phyloP scores from a whole-genome alignment of 768 basidiomycete genomes.

The Mycena galopus region DNA sequence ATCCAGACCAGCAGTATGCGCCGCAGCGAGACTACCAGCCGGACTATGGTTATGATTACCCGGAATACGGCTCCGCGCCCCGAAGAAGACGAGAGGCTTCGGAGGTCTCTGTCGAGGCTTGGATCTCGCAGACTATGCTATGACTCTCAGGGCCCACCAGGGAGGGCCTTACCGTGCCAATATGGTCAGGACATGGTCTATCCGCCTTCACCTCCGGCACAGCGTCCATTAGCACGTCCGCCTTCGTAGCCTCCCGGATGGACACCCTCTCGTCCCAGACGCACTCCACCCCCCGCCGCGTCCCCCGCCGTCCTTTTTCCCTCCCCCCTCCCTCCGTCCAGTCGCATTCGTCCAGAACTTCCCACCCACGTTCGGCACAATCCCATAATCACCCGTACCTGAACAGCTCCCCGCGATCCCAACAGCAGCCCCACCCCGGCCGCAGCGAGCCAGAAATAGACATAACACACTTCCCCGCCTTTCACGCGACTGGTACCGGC shows the following conservation, averaged over 20 bases:
- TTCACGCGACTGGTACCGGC: slow-evolving; percentile 72
- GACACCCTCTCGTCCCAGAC: slow-evolving; percentile 58
- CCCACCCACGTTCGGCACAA: slow-evolving; percentile 37
- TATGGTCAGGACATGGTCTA: slow-evolving; percentile 46
- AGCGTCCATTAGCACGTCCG: slow-evolving; percentile 34
- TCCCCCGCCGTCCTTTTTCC: slow-evolving; percentile 59
- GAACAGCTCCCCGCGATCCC: slow-evolving; percentile 38
- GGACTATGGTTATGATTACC: slow-evolving; percentile 31
- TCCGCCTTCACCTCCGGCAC: slow-evolving; percentile 41
- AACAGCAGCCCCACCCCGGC: slow-evolving; percentile 35
- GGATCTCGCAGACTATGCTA: slow-evolving; percentile 79
- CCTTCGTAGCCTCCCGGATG: slow-evolving; percentile 61
- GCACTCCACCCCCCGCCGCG: slow-evolving; percentile 42
- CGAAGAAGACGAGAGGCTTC: slow-evolving; percentile 62
- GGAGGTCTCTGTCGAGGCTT: slow-evolving; percentile 79
- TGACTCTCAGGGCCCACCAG: slow-evolving; percentile 58
- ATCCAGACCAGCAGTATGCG: slow-evolving; percentile 37
- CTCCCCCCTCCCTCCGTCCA: slow-evolving; percentile 57
- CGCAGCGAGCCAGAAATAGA: slow-evolving; percentile 63
- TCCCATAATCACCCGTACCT: slow-evolving; percentile 36
- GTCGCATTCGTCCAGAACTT: slow-evolving; percentile 40
- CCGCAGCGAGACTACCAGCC: slow-evolving; percentile 36
- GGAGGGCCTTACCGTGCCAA: slow-evolving; percentile 36
- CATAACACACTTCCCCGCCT: slow-evolving; percentile 72
- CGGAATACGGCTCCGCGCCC: slow-evolving; percentile 34